Evolutionary conservation across 2,329 filamentous ascomycete genomes (phyloP), one percentile per base, ranked within the genome.

Genomic region (Ambrosiella cleistominuta): DNA sequence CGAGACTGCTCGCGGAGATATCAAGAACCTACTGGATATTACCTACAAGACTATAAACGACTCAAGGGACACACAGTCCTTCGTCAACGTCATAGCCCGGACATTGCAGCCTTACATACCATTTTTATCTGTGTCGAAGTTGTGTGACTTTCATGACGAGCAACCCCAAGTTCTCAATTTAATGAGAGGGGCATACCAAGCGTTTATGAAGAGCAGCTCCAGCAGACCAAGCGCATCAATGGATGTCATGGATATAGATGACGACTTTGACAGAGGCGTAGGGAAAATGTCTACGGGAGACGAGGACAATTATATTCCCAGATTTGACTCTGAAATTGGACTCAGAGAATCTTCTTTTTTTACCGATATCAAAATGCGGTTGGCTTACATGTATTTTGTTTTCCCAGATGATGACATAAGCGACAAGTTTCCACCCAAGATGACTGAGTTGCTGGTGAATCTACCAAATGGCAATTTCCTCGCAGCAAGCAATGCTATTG

Each of bases 181-280:
- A 2, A 66, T 78, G 12, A 64, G 68, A 1, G 71, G 68, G 9
- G 60, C 79, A 1, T 74, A 67, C 1, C 63, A 61, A 19, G 63
- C 64, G 38, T 63, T 70, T 51, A 66, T 64, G 51, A 67, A 70
- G 13, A 68, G 66, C 53, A 61, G 65, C 7, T 57, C 62, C 5
- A 67, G 67, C 35, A 69, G 70, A 54, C 66, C 66, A 1, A 63
- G 63, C 7, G 64, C 72, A 3, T 69, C 73, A 8, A 63, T 70
- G 1, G 80, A 83, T 62, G 66, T 74, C 5, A 84, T 86, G 81
- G 82, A 87, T 58, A 65, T 88, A 4, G 85, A 88, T 64, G 74
- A 78, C 11, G 77, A 78, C 1, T 81, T 84, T 57, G 77, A 80
- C 45, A 81, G 80, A 0, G 80, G 84, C 62, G 71, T 71, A 56